Evolutionary conservation across 148 eudicot species (phyloP), one percentile per base, ranked within the genome.

Genomic region (Silene conica): DNA sequence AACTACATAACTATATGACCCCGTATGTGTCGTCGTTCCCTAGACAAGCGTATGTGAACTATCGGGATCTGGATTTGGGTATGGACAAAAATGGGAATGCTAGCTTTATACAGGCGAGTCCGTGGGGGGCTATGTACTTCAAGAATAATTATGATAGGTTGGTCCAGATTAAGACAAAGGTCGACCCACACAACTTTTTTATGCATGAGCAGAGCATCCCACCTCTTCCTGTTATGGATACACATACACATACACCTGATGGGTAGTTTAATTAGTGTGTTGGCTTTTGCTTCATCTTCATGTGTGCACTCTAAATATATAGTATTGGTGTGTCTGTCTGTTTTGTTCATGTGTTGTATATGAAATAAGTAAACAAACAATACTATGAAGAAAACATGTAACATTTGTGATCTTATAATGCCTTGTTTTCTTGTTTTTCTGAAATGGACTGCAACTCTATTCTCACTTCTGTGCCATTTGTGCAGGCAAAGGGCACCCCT

Each of bases 121-220:
- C 69, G 18, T 76, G 83, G 83, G 83, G 80, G 4, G 21, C 19
- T 28, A 80, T 80, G 83, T 80, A 80, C 73, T 80, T 48, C 46
- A 80, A 80, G 80, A 73, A 61, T 6, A 80, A 80, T 73, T 80
- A 20, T 52, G 41, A 80, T 28, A 60, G 83, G 48, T 73, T 80
- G 6, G 80, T 80, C 50, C 74, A 76, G 73, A 72, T 80, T 34
- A 80, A 80, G 77, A 80, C 83, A 1, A 76, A 76, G 59, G 28
- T 60, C 61, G 83, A 80, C 72, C 77, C 83, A 0, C 48, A 67
- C 0, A 80, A 80, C 67, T 80, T 80, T 69, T 80, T 80, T 50
- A 80, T 26, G 74, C 77, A 76, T 67, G 83, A 80, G 13, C 83
- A 80, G 70, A 80, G 83, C 74, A 80, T 80, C 64, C 83, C 83